These are phyloP conservation scores for Chionographis japonica DNA, from an alignment of 106 monocot species.

Conservation along the genomic window DNA sequence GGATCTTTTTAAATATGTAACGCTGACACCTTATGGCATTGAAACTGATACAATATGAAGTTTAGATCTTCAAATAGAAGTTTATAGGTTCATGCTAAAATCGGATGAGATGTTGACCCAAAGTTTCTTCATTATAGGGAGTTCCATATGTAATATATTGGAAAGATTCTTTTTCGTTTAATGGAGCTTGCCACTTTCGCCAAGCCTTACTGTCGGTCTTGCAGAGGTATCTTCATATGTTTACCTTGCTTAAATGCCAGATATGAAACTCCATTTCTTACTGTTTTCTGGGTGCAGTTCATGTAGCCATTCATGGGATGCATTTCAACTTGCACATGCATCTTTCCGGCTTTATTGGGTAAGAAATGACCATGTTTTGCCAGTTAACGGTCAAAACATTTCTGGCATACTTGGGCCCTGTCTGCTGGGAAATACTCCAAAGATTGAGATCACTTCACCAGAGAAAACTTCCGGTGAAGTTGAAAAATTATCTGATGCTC, in stretches of 20 bases:
- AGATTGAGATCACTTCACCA: conserved; percentile 42
- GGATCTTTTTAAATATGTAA: too few species aligned
- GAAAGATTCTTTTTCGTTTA: conserved; percentile 54
- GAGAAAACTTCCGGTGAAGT: conserved; percentile 42
- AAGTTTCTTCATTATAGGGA: conserved; percentile 32
- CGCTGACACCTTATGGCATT: too few species aligned
- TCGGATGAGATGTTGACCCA: neutral
- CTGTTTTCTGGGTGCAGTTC: conserved; percentile 34
- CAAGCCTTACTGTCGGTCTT: conserved; percentile 66
- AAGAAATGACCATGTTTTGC: conserved; percentile 32
- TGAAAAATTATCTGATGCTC: conserved; percentile 32
- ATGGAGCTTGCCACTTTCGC: conserved; percentile 66
- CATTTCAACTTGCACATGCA: conserved; percentile 93
- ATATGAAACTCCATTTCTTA: neutral
- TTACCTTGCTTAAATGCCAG: neutral
- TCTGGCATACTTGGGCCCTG: conserved; percentile 47
- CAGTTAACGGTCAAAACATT: conserved; percentile 29
- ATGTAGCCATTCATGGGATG: conserved; percentile 86
- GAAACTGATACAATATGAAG: too few species aligned
- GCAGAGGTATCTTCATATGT: conserved; percentile 24
- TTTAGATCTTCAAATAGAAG: too few species aligned
- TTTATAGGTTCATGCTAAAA: too few species aligned
- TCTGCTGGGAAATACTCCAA: conserved; percentile 80
- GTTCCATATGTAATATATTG: conserved; percentile 79
- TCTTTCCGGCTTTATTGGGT: conserved; percentile 70